These are phyloP conservation scores for Otatea glauca DNA, from an alignment of 176 grass and related monocot species.

Conservation along the genomic window DNA sequence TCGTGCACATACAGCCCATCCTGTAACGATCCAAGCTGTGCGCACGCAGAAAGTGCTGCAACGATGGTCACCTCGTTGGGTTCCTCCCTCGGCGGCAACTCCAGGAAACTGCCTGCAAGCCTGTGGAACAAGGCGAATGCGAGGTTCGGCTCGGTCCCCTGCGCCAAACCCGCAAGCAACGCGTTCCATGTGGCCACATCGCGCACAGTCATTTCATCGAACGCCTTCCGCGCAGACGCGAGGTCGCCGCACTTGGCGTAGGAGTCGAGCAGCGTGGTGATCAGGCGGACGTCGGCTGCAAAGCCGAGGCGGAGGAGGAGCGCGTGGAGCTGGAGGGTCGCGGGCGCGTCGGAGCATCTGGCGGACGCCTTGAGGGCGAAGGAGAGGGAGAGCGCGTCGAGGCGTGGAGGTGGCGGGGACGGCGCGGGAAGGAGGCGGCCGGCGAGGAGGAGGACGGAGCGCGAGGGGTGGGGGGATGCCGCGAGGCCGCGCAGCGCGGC, in stretches of 20 bases:
- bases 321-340: slow-evolving; percentile 67
- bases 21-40: slow-evolving; percentile 57
- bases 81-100: slow-evolving; percentile 53
- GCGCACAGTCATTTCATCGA: slow-evolving; percentile 69
- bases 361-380: slow-evolving; percentile 73
- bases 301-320: slow-evolving; percentile 61
- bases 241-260: slow-evolving; percentile 64
- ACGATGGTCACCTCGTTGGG: slow-evolving; percentile 67
- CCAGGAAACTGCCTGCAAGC: slow-evolving; percentile 41
- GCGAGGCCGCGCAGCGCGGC: slow-evolving; percentile 66
- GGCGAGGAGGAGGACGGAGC: slow-evolving; percentile 61
- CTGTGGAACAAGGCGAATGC: slow-evolving; percentile 66
- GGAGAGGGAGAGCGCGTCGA: slow-evolving; percentile 82
- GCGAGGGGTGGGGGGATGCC: slow-evolving; percentile 52
- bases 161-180: slow-evolving; percentile 64
- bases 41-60: slow-evolving; percentile 69
- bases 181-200: slow-evolving; percentile 88
- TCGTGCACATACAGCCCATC: slow-evolving; percentile 58
- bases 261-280: slow-evolving; percentile 75
- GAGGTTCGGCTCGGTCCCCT: slow-evolving; percentile 56
- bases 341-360: slow-evolving; percentile 42
- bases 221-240: slow-evolving; percentile 53
- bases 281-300: slow-evolving; percentile 53
- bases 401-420: slow-evolving; percentile 8
- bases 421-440: slow-evolving; percentile 39